Conservation (phyloP, 139 green algal species). For the Chlorella sp. region DNA sequence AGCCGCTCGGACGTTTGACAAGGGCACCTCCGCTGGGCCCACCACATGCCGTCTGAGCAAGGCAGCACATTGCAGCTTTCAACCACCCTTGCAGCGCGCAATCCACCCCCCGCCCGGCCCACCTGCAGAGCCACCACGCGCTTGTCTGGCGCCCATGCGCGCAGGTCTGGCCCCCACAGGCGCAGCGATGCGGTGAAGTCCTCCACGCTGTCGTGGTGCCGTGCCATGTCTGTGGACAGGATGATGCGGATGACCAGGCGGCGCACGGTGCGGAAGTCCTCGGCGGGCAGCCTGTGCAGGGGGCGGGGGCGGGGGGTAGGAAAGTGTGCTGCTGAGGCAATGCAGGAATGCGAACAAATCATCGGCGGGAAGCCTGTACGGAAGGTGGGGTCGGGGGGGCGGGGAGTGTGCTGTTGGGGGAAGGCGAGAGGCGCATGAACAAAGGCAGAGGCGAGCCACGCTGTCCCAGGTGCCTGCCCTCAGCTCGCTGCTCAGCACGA, state of each 20-base stretch:
- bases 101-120: neutral
- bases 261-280: slow-evolving; percentile 51
- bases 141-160: slow-evolving; percentile 49
- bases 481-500: neutral
- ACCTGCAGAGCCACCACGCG: slow-evolving; percentile 47
- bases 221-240: slow-evolving; percentile 74
- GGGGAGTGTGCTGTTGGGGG: neutral
- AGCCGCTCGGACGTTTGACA: no score
- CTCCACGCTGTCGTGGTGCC: slow-evolving; percentile 16
- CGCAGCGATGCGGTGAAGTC: slow-evolving; percentile 47
- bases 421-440: no score
- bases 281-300: slow-evolving; percentile 27
- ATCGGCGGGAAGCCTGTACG: neutral
- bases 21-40: no score
- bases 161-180: slow-evolving; percentile 43
- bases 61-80: no score
- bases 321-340: neutral
- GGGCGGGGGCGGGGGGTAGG: neutral
- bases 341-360: neutral
- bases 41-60: neutral
- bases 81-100: no score
- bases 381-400: neutral
- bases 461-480: no score
- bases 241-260: slow-evolving; percentile 66
- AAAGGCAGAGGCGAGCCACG: no score